Evolutionary conservation across 2,329 filamentous ascomycete species (phyloP), one percentile per base, ranked within the genome.

Genomic region (Cyphellophora attinorum): DNA sequence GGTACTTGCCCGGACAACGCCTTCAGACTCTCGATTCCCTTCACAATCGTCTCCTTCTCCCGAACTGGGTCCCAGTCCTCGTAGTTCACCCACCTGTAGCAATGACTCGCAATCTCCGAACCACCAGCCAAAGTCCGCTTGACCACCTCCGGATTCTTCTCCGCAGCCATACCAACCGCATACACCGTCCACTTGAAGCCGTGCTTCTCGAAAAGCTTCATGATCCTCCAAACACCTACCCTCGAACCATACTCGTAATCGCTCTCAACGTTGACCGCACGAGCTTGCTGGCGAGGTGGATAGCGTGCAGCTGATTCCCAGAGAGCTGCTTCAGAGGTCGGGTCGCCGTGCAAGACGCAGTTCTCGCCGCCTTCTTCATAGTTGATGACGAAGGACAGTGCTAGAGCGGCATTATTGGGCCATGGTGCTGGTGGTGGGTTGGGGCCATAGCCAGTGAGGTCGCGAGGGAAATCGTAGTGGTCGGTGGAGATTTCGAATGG

Each of bases 231-330:
- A 49, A 64, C 64, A 3, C 66, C 67, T 1, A 57, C 58, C 2
- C 67, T 58, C 12, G 59, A 59, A 19, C 68, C 64, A 42, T 71
- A 71, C 36, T 71, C 67, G 41, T 65, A 72, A 40, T 70, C 66
- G 15, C 54, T 57, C 50, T 71, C 67, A 31, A 57, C 57, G 41
- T 64, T 69, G 43, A 61, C 55, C 59, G 29, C 66, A 59, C 41
- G 30, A 8, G 14, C 12, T 19, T 32, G 30, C 30, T 32, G 13
- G 30, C 13, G 30, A 5, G 30, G 30, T 10, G 30, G 21, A n/a
- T 25, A 25, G 21, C 21, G 21, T 8, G 8, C 21, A 8, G 21
- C 21, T 8, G 21, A 25, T 8, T 32, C 13, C 30, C 55, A 25
- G 21, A 25, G 21, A 8, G 21, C 21, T 5, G 51, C 51, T 43